A percentile compares a stretch with the other conserved stretches of the same genome.
Conservation (phyloP, 805 yeast genomes). For the Ogataea pignaliae region DNA sequence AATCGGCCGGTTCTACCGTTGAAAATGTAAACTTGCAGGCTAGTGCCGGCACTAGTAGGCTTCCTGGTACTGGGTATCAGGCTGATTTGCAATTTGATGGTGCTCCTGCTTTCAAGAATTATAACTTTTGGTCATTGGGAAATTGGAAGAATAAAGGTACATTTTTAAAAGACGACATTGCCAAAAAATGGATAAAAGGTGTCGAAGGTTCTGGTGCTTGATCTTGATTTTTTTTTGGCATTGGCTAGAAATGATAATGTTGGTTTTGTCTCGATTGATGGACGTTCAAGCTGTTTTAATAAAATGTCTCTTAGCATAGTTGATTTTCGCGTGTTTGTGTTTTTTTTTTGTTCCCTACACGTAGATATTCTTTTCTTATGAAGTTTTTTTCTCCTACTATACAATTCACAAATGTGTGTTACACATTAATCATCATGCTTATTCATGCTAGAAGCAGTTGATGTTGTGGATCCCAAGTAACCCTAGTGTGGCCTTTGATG, state of each 20-base stretch:
- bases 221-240: neutral
- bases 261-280: too few relatives aligned
- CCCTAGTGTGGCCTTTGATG: too few relatives aligned
- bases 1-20: slow-evolving; percentile 3
- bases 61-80: neutral
- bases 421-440: too few relatives aligned
- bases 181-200: slow-evolving; percentile 53
- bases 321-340: neutral
- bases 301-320: neutral
- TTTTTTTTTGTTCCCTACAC: neutral
- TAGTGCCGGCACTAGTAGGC: neutral
- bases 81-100: slow-evolving; percentile 1
- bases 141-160: slow-evolving; percentile 49
- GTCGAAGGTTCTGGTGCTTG: slow-evolving; percentile 1
- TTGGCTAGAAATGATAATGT: too few relatives aligned
- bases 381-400: too few relatives aligned
- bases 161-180: slow-evolving; percentile 47
- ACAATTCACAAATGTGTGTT: too few relatives aligned
- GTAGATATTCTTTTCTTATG: neutral
- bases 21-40: slow-evolving; percentile 1
- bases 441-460: too few relatives aligned
- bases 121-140: slow-evolving; percentile 70
- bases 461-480: too few relatives aligned
- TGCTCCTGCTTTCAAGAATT: slow-evolving; percentile 39
- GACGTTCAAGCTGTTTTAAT: too few relatives aligned